Base-by-base conservation (phyloP, 1,139 yeast genomes). In the Debaryomyces fabryi region DNA sequence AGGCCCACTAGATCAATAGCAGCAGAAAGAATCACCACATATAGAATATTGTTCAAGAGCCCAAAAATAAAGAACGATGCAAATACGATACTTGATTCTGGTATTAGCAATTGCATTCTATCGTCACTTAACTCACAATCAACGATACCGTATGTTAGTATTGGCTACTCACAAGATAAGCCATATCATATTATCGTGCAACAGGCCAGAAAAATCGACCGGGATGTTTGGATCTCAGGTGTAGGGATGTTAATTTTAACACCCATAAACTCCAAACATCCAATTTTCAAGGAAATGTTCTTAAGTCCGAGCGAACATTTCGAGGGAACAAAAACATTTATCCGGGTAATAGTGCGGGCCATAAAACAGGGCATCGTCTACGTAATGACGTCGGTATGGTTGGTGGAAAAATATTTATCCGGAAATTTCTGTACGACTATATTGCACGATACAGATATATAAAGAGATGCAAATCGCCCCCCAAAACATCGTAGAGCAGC, bases 1-100 rank as follows among this genome's bases (percentile, higher is more conserved):
- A 89, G 80, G 0, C 97, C 97, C 1, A 92, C 97, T 16, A 93
- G 71, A 62, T 93, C 98, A 36, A 88, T 82, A 2, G 98, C 98
- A 0, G 98, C 96, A 0, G 96, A 85, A 18, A 93, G 72, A 39
- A 92, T 91, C 27, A 93, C 93, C 43, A 92, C 98, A 68, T 92
- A 93, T 2, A 92, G 78, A 6, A 92, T 87, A 63, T 93, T 93
- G 68, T 93, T 93, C 43, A 91, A 72, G 16, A 92, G 77, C 0
- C 98, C 99, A 67, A 92, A 89, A 3, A 86, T 63, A 83, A 95
- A 86, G 67, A 92, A 92, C 7, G 87, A 74, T 0, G 65, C 45
- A 56, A 82, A 85, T 3, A 74, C 63, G 25, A 53, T 53, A 13
- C 42, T 44, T 2, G 47, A n/a, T 34, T 51, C 44, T 35, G 47